These are phyloP conservation scores for Starmerella davenportii DNA, from an alignment of 805 yeast genomes.

Conservation along the genomic window DNA sequence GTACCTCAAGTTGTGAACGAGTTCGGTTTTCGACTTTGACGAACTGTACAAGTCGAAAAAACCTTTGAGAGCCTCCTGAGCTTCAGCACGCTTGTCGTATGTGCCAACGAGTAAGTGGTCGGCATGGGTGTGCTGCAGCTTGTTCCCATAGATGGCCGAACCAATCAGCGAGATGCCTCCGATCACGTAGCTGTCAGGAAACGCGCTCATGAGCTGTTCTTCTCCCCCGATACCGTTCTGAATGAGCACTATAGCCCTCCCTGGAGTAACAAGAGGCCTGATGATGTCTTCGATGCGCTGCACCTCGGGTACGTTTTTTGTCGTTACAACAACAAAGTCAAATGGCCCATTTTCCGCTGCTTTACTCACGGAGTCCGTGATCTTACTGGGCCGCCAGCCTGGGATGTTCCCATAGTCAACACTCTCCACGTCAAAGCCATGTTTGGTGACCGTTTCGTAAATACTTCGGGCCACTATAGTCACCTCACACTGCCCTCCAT, in stretches of 20 bases:
- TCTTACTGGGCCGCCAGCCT: constrained; percentile 35
- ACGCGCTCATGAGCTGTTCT: constrained; percentile 33
- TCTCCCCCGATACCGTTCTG: constrained; percentile 56
- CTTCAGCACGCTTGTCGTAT: constrained; percentile 27
- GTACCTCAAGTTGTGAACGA: constrained; percentile 31
- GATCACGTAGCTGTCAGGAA: constrained; percentile 34
- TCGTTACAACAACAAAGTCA: constrained; percentile 43
- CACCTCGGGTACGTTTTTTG: constrained; percentile 52
- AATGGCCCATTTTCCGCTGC: constrained; percentile 30
- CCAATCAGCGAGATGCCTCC: constrained; percentile 53
- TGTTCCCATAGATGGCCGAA: constrained; percentile 35
- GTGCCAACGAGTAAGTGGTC: constrained; percentile 37
- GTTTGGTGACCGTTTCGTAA: constrained; percentile 32
- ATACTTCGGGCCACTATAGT: constrained; percentile 51
- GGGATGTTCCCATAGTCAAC: constrained; percentile 40
- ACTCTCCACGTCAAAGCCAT: constrained; percentile 45
- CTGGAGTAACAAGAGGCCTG: constrained; percentile 32
- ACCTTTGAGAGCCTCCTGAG: constrained; percentile 24
- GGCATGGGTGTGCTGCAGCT: constrained; percentile 32
- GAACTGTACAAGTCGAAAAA: constrained; percentile 32
- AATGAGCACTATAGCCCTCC: constrained; percentile 36
- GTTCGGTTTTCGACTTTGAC: constrained; percentile 26
- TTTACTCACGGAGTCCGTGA: constrained; percentile 26
- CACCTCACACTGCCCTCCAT: constrained; percentile 32
- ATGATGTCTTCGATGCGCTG: constrained; percentile 34